Evolutionary conservation across 2,329 filamentous ascomycete species (phyloP), one percentile per base, ranked within the genome.

Genomic region (Aaosphaeria pasadenensis): DNA sequence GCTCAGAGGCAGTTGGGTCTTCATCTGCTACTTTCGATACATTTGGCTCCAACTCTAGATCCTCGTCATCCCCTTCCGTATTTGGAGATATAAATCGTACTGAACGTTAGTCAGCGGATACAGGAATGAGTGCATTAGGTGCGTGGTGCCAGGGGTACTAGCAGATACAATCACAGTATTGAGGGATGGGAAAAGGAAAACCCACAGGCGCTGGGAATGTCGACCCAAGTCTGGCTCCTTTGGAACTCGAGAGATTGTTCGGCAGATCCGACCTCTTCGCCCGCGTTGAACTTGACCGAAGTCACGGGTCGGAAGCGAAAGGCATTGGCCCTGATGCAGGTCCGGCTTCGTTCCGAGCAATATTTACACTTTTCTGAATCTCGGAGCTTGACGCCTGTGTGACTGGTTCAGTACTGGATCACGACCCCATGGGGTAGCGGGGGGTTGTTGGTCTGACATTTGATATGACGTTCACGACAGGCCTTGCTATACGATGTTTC

Each of bases 381-480:
- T 44, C 57, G 59, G 43, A 63, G 40, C 44, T 64, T 63, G 13
- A 64, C 59, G 43, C 62, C 62, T 65, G 33, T 9, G 7, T 36
- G 4, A 36, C 9, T 36, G 33, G 33, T 36, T 36, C 9, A 36
- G 9, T 9, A 36, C 33, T 36, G n/a, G 33, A 36, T n/a, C n/a
- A 36, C 17, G 17, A 24, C 17, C 17, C 17, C 17, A 24, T 24
- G 17, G 17, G 17, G 17, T 24, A 24, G 17, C 17, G 33, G 33
- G 33, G 7, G n/a, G 33, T 36, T 36, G 7, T 36, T 24, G 17
- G 9, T 40, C 40, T 24, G 57, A 65, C 62, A 65, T 55, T 62
- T 63, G 52, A 65, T 65, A 47, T 63, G 62, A 44, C 62, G 59
- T 53, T 65, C 60, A 43, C 62, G 58, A 45, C 62, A 65, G 17